These are phyloP conservation scores for Boletus subluridellus DNA, from an alignment of 1,284 basidiomycete genomes.

Conservation along the genomic window DNA sequence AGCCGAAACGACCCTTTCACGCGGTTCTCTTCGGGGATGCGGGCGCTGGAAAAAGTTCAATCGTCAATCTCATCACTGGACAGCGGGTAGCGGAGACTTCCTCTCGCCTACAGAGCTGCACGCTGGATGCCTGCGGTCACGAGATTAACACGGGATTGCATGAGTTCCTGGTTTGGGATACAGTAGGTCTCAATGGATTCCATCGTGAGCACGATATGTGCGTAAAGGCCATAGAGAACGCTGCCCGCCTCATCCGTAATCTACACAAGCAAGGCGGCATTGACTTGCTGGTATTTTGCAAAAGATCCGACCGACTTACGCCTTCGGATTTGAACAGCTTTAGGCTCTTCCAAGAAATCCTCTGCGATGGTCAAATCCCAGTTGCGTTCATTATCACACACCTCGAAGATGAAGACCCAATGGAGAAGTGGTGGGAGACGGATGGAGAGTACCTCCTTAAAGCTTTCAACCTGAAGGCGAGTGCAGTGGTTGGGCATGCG, in stretches of 20 bases:
- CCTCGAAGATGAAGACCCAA: constrained; percentile 31
- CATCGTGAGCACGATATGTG: constrained; percentile 9
- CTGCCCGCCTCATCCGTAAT: constrained; percentile 33
- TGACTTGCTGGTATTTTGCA: constrained; percentile 40
- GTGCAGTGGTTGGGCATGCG: constrained; percentile 25
- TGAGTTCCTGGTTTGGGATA: constrained; percentile 37
- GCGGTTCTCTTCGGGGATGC: constrained; percentile 25
- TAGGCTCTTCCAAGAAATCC: constrained; percentile 34
- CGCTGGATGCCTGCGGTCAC: constrained; percentile 21
- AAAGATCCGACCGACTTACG: constrained; percentile 29
- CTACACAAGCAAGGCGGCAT: constrained; percentile 34
- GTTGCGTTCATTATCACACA: constrained; percentile 41
- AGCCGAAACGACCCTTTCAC: constrained; percentile 13
- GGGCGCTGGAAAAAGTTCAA: constrained; percentile 19
- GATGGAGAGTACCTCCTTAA: constrained; percentile 17
- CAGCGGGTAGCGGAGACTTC: constrained; percentile 16
- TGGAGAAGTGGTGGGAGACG: constrained; percentile 30
- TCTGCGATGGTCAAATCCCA: constrained; percentile 38
- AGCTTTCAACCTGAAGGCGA: constrained; percentile 13
- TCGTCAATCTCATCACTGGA: constrained; percentile 30
- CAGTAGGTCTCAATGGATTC: constrained; percentile 29
- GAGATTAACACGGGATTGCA: constrained; percentile 18
- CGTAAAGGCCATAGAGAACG: constrained; percentile 33
- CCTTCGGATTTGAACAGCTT: constrained; percentile 30
- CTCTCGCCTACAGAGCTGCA: constrained; percentile 18